These are phyloP conservation scores for Plasmodiophora brassicae DNA, from an alignment of 208 protist genomes.

Conservation along the genomic window DNA sequence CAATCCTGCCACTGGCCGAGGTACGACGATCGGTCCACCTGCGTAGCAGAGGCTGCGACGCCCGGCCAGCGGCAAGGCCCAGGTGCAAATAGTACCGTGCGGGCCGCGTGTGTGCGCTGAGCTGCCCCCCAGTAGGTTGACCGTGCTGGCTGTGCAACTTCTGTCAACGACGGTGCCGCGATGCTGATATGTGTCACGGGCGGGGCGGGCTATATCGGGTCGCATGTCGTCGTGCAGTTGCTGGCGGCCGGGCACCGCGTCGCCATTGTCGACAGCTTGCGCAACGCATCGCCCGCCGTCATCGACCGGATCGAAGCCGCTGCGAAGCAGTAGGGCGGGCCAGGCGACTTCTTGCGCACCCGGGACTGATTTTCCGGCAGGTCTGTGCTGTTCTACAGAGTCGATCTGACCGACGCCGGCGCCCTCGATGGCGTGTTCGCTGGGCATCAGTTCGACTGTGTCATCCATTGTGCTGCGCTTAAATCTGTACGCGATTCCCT, in stretches of 20 bases:
- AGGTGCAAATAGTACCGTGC: too few relatives aligned
- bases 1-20: too few relatives aligned
- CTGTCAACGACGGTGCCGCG: too few relatives aligned
- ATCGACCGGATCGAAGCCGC: slow-evolving; percentile 35
- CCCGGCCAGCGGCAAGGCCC: too few relatives aligned
- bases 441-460: neutral
- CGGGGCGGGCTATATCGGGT: slow-evolving; percentile 52
- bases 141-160: too few relatives aligned
- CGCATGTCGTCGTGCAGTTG: slow-evolving; percentile 45
- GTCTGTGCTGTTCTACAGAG: slow-evolving; percentile 4
- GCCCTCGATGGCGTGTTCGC: neutral
- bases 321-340: too few relatives aligned
- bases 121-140: too few relatives aligned
- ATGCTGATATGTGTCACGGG: slow-evolving; percentile 37
- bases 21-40: too few relatives aligned
- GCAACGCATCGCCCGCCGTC: slow-evolving; percentile 35
- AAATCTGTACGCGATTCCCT: slow-evolving; percentile 47
- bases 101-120: too few relatives aligned
- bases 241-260: slow-evolving; percentile 34
- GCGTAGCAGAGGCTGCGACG: too few relatives aligned
- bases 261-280: slow-evolving; percentile 44
- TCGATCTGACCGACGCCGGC: neutral
- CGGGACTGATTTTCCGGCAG: slow-evolving; percentile 32
- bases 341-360: too few relatives aligned
- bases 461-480: slow-evolving; percentile 40